These are phyloP conservation scores for Guyanaporus albipodus DNA, from an alignment of 768 basidiomycete genomes.

Conservation along the genomic window DNA sequence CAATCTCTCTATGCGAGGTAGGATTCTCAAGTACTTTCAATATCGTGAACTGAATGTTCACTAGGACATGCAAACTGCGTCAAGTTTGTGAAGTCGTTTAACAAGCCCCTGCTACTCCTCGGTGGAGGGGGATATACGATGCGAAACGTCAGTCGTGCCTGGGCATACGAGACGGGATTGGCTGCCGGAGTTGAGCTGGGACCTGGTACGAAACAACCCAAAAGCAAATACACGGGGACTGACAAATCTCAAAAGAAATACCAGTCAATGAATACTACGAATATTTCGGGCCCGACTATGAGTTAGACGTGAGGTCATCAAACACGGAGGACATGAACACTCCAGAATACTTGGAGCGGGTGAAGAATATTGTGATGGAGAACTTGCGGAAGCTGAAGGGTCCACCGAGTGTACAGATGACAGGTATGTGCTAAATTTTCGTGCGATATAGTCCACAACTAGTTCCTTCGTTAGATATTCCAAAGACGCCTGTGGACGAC, in stretches of 20 bases:
- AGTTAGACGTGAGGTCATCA: slow-evolving; percentile 89
- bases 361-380: slow-evolving; percentile 89
- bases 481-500: slow-evolving; percentile 78
- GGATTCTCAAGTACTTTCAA: not conserved
- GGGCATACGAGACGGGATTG: slow-evolving; percentile 97
- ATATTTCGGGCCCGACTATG: slow-evolving; percentile 97
- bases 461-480: slow-evolving; percentile 58
- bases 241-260: slow-evolving; percentile 59
- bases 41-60: slow-evolving; percentile 1
- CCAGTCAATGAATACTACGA: slow-evolving; percentile 99
- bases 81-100: slow-evolving; percentile 94
- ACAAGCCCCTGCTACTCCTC: slow-evolving; percentile 87
- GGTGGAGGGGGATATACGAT: slow-evolving; percentile 99
- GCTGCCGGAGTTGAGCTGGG: slow-evolving; percentile 96
- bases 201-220: slow-evolving; percentile 48
- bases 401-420: slow-evolving; percentile 91
- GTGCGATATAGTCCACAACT: not conserved
- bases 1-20: slow-evolving; percentile 94
- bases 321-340: slow-evolving; percentile 97
- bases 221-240: not conserved
- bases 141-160: slow-evolving; percentile 93
- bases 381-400: slow-evolving; percentile 82
- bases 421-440: slow-evolving; percentile 45
- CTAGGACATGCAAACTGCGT: slow-evolving; percentile 96
- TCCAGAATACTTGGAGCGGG: slow-evolving; percentile 86